Base-by-base conservation (phyloP, 1,139 yeast genomes). In the Suhomyces taliae region DNA sequence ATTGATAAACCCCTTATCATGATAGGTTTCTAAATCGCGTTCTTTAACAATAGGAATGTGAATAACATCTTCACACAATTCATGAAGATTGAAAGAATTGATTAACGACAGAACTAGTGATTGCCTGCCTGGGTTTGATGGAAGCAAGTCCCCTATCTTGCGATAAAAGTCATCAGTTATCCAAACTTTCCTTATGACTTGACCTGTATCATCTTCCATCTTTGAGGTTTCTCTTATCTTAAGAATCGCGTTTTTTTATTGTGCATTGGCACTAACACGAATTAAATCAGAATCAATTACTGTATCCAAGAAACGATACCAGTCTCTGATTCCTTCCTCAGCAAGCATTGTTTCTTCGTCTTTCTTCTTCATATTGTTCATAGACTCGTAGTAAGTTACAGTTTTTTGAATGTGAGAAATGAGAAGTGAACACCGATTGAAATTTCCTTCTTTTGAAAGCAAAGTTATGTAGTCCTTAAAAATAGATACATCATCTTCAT, bases 71-170 rank as follows among this genome's bases (percentile, higher is more conserved):
- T 58, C 51, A 39, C 68, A 64, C 11, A 46, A 37, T 3, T 56
- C 44, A 14, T 65, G 57, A 27, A 82, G 58, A 0, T 60, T 66
- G 56, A 71, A 80, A 0, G 82, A 79, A 11, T 58, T 54, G 8
- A 79, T 67, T 44, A 82, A 61, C 0, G 72, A 62, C 34, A 66
- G 61, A 0, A 80, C 77, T 24, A 81, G 60, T 3, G 78, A 65
- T 9, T 81, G 79, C 9, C 88, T 63, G 1, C 76, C 80, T 10
- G 59, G 58, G 53, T 82, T 82, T 0, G 85, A 69, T 0, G 87
- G 87, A 3, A 82, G 64, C 31, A 65, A 53, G 50, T 82, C 85
- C 19, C 67, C 57, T 6, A 75, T 52, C 7, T 54, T 46, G 0
- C 74, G 41, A 9, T 57, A 53, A 9, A 45, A 43, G 9, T 49